Conservation (phyloP, 169 alveolate species). For the Neospora caninum region DNA sequence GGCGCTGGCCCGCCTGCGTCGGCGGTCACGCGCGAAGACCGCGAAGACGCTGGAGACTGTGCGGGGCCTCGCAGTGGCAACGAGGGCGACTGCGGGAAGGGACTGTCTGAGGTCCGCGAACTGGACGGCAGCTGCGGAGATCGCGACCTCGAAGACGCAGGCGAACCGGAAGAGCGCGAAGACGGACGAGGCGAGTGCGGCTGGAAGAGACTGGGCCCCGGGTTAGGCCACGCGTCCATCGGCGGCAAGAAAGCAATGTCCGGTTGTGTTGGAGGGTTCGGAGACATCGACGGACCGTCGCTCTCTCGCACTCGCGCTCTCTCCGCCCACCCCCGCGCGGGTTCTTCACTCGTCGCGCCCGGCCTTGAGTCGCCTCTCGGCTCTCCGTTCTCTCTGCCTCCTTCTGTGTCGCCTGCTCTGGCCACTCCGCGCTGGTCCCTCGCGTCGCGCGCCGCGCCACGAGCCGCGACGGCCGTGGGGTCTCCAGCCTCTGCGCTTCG, state of each 20-base stretch:
- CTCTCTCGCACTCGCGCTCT: neutral
- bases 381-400: neutral
- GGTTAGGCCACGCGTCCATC: too few species aligned
- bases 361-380: neutral
- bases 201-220: too few species aligned
- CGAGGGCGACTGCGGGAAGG: neutral
- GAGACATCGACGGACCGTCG: neutral
- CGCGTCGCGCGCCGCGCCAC: too few species aligned
- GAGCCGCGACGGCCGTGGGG: too few species aligned
- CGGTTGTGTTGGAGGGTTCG: too few species aligned
- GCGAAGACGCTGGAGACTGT: neutral
- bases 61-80: neutral
- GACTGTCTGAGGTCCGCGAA: neutral
- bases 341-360: neutral
- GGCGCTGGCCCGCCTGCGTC: neutral
- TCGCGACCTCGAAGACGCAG: too few species aligned
- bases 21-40: neutral
- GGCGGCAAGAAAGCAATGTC: too few species aligned
- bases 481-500: too few species aligned
- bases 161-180: too few species aligned
- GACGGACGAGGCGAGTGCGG: too few species aligned
- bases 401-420: neutral
- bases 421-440: neutral
- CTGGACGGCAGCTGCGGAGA: too few species aligned
- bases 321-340: neutral